A percentile compares a stretch with the other conserved stretches of the same genome.
Evolutionary conservation across 176 grass and related monocot genomes (phyloP).

Genomic region (Thalia dealbata): DNA sequence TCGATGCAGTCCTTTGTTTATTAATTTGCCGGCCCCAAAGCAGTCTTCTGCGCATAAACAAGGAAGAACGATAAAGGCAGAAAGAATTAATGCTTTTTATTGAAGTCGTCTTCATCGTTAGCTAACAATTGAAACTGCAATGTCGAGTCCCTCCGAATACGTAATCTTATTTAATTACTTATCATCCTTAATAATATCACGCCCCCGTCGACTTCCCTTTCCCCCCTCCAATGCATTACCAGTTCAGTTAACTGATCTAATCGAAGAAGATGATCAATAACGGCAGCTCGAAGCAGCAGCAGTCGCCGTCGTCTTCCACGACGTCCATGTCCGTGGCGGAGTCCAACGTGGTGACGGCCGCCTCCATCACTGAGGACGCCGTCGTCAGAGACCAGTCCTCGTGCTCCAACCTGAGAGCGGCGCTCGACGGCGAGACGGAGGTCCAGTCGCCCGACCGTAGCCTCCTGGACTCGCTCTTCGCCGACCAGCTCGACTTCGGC

Average conservation of each 20-base stretch:
- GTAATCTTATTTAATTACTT: background rate
- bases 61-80: background rate
- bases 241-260: too few relatives aligned
- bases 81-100: background rate
- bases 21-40: background rate
- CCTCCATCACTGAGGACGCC: conserved; percentile 25
- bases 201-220: too few relatives aligned
- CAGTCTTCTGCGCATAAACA: background rate
- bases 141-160: background rate
- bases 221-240: too few relatives aligned
- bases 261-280: background rate
- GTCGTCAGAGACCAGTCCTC: conserved; percentile 20
- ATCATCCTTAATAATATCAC: background rate
- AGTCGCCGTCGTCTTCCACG: conserved; percentile 29
- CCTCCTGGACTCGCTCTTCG: conserved; percentile 51
- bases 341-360: conserved; percentile 39
- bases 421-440: conserved; percentile 36
- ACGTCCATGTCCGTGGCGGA: conserved; percentile 38
- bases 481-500: conserved; percentile 34
- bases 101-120: background rate
- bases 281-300: conserved; percentile 20
- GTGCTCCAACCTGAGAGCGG: conserved; percentile 22
- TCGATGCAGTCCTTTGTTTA: background rate
- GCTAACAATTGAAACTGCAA: background rate
- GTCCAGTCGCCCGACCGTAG: conserved; percentile 48